Percentiles rank a stretch among this genome's conserved stretches.
These are phyloP conservation scores for Penicillium goetzii DNA, from an alignment of 495 filamentous ascomycete species.

Conservation along the genomic window DNA sequence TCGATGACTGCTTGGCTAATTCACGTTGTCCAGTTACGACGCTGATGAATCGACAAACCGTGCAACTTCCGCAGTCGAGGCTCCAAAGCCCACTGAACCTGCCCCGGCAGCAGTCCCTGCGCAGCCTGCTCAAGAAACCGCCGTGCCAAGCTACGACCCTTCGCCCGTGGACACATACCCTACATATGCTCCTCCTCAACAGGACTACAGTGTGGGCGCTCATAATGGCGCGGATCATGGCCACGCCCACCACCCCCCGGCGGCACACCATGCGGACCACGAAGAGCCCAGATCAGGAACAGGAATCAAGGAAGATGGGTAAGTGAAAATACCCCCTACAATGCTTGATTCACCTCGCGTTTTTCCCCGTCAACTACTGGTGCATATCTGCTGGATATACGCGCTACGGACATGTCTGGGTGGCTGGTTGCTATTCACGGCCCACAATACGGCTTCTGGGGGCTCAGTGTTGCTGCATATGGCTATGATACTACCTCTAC, in stretches of 20 bases:
- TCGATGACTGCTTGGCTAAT: slow-evolving; percentile 18
- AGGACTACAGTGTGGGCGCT: slow-evolving; percentile 54
- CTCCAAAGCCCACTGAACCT: slow-evolving; percentile 36
- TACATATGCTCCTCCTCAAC: slow-evolving; percentile 36
- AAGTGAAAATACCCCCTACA: slow-evolving; percentile 58
- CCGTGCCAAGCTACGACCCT: slow-evolving; percentile 34
- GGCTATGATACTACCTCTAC: slow-evolving; percentile 4
- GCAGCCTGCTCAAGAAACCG: slow-evolving; percentile 30
- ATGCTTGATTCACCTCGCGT: slow-evolving; percentile 26
- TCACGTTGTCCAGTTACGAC: slow-evolving; percentile 69
- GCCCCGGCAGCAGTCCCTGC: slow-evolving; percentile 25
- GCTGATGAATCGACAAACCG: slow-evolving; percentile 69
- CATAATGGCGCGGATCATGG: slow-evolving; percentile 68
- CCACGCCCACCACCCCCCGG: slow-evolving; percentile 53
- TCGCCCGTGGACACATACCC: slow-evolving; percentile 48
- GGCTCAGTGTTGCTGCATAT: neutral
- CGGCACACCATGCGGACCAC: slow-evolving; percentile 35
- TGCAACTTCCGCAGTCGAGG: slow-evolving; percentile 39
- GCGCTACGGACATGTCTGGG: slow-evolving; percentile 11
- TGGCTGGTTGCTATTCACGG: slow-evolving; percentile 27
- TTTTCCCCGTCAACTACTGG: slow-evolving; percentile 21
- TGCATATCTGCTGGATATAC: slow-evolving; percentile 13
- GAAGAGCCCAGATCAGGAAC: slow-evolving; percentile 61
- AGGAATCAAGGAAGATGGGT: slow-evolving; percentile 98
- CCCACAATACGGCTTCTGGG: slow-evolving; percentile 14